These are phyloP conservation scores for Pythium phragmitis DNA, from an alignment of 352 stramenopile species.

Conservation along the genomic window DNA sequence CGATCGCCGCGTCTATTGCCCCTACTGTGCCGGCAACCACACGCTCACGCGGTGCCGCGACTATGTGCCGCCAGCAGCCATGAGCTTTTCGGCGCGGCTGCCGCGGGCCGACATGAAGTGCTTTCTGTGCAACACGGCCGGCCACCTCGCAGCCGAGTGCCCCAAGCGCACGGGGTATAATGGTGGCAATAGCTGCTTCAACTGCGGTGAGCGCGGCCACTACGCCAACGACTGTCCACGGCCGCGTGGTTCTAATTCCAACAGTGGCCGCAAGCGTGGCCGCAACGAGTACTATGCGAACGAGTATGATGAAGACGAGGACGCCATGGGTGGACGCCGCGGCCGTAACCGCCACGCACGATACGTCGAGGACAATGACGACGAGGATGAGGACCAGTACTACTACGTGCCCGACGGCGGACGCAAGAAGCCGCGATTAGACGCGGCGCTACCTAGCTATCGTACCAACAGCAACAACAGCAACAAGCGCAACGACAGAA, in stretches of 20 bases:
- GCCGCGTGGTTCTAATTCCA: slow-evolving; percentile 6
- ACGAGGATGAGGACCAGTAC: slow-evolving; percentile 23
- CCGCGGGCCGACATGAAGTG: slow-evolving; percentile 58
- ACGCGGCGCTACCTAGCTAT: slow-evolving; percentile 21
- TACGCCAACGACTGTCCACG: slow-evolving; percentile 28
- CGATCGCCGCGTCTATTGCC: slow-evolving; percentile 70
- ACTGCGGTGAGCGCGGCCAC: slow-evolving; percentile 29
- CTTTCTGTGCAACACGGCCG: slow-evolving; percentile 66
- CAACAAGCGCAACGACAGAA: background rate
- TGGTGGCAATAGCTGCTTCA: slow-evolving; percentile 37
- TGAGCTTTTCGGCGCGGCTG: slow-evolving; percentile 42
- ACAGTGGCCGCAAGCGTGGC: slow-evolving; percentile 43
- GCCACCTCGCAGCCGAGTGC: slow-evolving; percentile 75
- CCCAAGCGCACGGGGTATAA: slow-evolving; percentile 47
- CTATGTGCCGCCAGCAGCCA: slow-evolving; percentile 45
- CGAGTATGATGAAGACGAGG: slow-evolving; percentile 26
- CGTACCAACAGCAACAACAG: slow-evolving; percentile 12
- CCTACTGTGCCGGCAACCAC: slow-evolving; percentile 64
- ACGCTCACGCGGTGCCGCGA: slow-evolving; percentile 36
- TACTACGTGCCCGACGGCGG: slow-evolving; percentile 34
- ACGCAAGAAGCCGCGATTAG: slow-evolving; percentile 7
- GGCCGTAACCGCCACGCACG: slow-evolving; percentile 7
- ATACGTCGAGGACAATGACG: slow-evolving; percentile 21
- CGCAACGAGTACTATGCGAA: slow-evolving; percentile 35
- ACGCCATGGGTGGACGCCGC: background rate